Conservation (phyloP, 305 asterid species). For the Galium porrigens region DNA sequence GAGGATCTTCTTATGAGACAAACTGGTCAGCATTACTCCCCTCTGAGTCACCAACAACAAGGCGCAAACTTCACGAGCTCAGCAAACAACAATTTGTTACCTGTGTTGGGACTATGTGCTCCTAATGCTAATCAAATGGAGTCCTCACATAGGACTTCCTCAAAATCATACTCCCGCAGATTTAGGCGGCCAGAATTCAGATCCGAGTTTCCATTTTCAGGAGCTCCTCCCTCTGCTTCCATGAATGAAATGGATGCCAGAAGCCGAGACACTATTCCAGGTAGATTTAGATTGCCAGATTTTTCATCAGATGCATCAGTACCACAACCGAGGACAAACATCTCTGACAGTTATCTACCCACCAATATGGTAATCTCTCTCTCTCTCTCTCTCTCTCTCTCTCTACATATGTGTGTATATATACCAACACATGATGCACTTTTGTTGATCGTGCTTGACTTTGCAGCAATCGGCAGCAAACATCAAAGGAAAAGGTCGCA, state of each 20-base stretch:
- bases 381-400: constrained; percentile 21
- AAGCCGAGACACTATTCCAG: constrained; percentile 14
- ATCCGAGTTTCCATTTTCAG: constrained; percentile 21
- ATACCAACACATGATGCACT: constrained; percentile 3
- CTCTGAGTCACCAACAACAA: constrained; percentile 26
- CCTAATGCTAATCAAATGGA: constrained; percentile 68
- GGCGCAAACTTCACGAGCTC: constrained; percentile 29
- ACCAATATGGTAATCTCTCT: constrained; percentile 25
- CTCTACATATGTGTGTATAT: neutral
- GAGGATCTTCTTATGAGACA: constrained; percentile 14
- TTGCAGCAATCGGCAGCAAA: constrained; percentile 44
- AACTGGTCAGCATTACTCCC: constrained; percentile 15
- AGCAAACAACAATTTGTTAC: constrained; percentile 30
- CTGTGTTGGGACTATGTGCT: constrained; percentile 77
- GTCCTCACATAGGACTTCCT: constrained; percentile 22
- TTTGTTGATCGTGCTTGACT: constrained; percentile 11
- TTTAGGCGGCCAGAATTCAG: constrained; percentile 18
- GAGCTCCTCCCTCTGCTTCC: constrained; percentile 17
- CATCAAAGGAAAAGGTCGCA: constrained; percentile 44
- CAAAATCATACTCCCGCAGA: constrained; percentile 17
- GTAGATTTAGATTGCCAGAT: constrained; percentile 20
- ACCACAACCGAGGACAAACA: constrained; percentile 18
- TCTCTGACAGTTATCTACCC: constrained; percentile 22
- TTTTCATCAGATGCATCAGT: constrained; percentile 20
- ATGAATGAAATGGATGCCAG: constrained; percentile 18